Evolutionary conservation across 2,329 filamentous ascomycete species (phyloP), one percentile per base, ranked within the genome.

Genomic region (Phyllosticta paracitricarpa): DNA sequence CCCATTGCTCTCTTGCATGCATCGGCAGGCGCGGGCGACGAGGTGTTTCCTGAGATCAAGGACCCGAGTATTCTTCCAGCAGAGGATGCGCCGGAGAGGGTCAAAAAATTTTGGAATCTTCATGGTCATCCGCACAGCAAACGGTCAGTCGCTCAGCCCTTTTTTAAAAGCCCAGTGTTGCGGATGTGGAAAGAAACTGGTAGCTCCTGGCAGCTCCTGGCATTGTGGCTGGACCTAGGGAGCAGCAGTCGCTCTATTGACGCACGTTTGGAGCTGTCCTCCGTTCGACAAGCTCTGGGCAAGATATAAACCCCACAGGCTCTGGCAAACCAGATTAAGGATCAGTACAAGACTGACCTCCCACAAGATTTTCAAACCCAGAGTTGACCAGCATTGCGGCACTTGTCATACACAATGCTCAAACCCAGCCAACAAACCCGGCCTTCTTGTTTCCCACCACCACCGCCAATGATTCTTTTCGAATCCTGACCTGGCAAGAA

Each of bases 31-130:
- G 17, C 40, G 7, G 19, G 22, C 22, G 25, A 28, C 17, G 53
- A 56, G 10, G 17, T 24, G 4, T 40, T 35, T 14, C 14, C 28
- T 2, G 19, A 22, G 5, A 52, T 51, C 62, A 24, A 54, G 14
- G 68, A 70, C 55, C 64, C 67, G 12, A 65, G 63, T 4, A 67
- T 72, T 25, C 57, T 70, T 55, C 67, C 66, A 14, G 65, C 68
- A 48, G 60, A 64, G 6, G 57, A 64, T 26, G 67, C 67, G 9
- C 65, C 68, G 12, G 64, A 65, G 54, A 64, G 64, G 53, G 63
- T 64, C 1, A 68, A 66, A 54, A 65, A 69, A 10, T 64, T 71
- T n/a, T 72, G 70, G 69, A 67, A 64, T 61, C 60, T 70, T 17
- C 70, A 72, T 63, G 71, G 71, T 4, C 65, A 71, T 58, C 68